Conservation (phyloP, 257 asterid species). For the Solanum chiquidenum region DNA sequence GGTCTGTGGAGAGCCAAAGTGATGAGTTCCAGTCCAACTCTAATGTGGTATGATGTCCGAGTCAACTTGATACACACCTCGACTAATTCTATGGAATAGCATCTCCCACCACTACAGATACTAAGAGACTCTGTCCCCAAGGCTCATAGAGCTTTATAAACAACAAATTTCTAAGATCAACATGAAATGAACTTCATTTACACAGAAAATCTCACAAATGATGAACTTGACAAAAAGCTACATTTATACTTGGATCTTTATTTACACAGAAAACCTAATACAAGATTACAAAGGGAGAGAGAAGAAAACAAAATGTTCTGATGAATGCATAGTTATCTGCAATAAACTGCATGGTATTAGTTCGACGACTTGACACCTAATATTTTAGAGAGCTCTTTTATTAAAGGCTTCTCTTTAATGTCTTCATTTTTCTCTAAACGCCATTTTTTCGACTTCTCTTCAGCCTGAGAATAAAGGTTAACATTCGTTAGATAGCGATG, state of each 20-base stretch:
- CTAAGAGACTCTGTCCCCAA: neutral
- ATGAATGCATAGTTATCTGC: neutral
- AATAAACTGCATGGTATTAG: conserved; percentile 3
- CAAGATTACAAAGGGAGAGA: neutral
- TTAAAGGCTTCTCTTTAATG: conserved; percentile 45
- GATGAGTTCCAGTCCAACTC: neutral
- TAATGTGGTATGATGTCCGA: neutral
- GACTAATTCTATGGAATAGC: neutral
- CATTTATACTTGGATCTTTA: neutral
- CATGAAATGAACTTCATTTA: neutral
- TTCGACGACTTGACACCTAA: conserved; percentile 39
- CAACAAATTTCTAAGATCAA: neutral
- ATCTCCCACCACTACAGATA: neutral
- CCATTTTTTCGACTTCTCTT: conserved; percentile 49
- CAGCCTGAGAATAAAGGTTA: conserved; percentile 33
- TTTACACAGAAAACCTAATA: neutral
- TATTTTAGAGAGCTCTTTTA: conserved; percentile 61
- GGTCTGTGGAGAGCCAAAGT: neutral
- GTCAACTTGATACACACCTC: neutral
- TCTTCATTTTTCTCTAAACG: conserved; percentile 38
- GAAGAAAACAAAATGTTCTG: neutral
- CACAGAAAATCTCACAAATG: neutral
- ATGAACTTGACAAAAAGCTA: neutral
- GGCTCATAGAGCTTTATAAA: neutral
- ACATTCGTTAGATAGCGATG: neutral